A percentile compares a stretch with the other conserved stretches of the same genome.
Conservation (phyloP, 768 basidiomycete genomes). For the Tulasnella sp. region DNA sequence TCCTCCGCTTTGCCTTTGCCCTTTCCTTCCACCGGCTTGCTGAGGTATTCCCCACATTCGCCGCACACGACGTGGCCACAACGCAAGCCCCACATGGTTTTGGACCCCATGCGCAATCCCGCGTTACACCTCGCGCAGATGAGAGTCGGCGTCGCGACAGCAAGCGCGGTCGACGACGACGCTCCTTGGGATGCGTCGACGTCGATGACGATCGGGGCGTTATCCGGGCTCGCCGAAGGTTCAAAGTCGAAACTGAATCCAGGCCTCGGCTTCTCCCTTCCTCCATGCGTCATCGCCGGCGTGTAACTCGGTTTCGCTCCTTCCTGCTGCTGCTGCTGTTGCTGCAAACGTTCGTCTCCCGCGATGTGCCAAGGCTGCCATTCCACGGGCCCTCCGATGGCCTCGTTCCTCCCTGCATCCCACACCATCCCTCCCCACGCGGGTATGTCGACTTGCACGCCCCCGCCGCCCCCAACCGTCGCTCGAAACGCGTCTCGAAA, state of each 20-base stretch:
- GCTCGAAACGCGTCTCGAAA: not conserved
- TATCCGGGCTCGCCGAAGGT: not conserved
- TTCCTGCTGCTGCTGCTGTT: too few relatives aligned
- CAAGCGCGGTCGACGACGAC: not conserved
- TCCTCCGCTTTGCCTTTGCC: conserved; percentile 1
- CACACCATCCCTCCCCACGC: conserved; percentile 1
- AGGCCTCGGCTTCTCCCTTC: not conserved
- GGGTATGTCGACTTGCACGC: not conserved
- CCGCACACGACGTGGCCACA: conserved; percentile 7
- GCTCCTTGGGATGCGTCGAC: not conserved
- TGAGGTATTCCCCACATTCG: not conserved
- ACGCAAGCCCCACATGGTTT: conserved; percentile 3
- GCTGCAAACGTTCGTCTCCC: not conserved
- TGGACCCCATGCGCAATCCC: not conserved
- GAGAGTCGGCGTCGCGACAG: not conserved
- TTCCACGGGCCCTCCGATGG: not conserved
- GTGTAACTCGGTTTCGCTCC: not conserved
- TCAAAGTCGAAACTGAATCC: conserved; percentile 10
- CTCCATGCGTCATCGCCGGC: not conserved
- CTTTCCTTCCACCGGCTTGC: not conserved
- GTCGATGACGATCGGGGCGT: conserved; percentile 5
- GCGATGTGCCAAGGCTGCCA: not conserved
- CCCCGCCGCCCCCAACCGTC: too few relatives aligned
- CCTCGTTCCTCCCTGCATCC: not conserved
- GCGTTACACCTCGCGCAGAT: not conserved